Base-by-base conservation (phyloP, 768 basidiomycete species). In the Wakefieldia striispora region DNA sequence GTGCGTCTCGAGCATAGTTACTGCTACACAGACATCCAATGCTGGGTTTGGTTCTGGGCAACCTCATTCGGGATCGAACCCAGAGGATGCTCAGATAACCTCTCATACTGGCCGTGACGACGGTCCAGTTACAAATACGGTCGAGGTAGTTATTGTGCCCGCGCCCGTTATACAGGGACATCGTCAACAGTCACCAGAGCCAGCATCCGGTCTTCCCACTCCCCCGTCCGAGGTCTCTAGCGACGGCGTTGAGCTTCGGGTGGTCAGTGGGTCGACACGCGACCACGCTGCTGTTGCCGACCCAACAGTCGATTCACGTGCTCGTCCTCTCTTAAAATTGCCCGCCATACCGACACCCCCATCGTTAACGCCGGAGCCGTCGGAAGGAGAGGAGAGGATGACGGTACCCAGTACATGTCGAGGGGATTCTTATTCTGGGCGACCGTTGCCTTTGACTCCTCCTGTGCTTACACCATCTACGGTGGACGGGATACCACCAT, bases 341-440 rank as follows among this genome's bases (percentile, higher is more conserved):
- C 40, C 42, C 8, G 40, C 38, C 14, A 51, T 55, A 20, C 23
- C 48, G 4, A 47, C 59, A 3, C 48, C 51, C 5, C 55, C 38
- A 16, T 33, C 11, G 26, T 39, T 23, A 37, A 51, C 47, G 2
- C 38, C 44, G 7, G 38, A 51, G 1, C 34, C 45, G 4, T 42
- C 45, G 14, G 16, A 13, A 21, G 40, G 34, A 29, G 43, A 24
- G 4, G 45, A 23, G 43, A 29, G 6, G 44, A 19, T 41, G 6
- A 13, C n/a, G n/a, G 2, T 13, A n/a, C 8, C 14, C 16, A 29
- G 26, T 6, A 16, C 14, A 1, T 19, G 11, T 8, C 20, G 2
- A 17, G 42, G 23, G 35, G 13, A 16, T 7, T 42, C 8, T 6
- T 1, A 21, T 27, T 34, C 47, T 4, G 24, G 16, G 29, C 16